Base-by-base conservation (phyloP, 108 stramenopile species). In the Stephanodiscus minutulus region DNA sequence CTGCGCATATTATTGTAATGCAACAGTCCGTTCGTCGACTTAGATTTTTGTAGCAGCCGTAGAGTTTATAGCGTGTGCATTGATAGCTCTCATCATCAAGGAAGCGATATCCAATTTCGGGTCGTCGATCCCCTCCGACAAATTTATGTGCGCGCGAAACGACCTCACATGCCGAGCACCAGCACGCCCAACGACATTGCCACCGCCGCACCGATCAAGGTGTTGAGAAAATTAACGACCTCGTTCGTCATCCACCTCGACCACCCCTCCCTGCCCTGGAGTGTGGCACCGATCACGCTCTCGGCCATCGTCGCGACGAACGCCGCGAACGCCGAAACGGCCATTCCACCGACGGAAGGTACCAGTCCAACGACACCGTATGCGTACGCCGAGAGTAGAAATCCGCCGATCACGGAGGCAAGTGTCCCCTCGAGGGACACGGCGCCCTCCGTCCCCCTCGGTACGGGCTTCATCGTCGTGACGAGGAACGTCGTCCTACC, bases 181-280 rank as follows among this genome's bases (percentile, higher is more conserved):
- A 68, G 15, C 7, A 55, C 33, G 17, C 89, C 94, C 36, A 77
- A 53, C 1, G 58, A 73, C 17, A 98, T 94, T 0, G 94, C 93
- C 50, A 96, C 53, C 17, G 37, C 73, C 0, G 95, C 96, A 15
- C 96, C 96, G 58, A 98, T 88, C 52, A 94, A 57, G 10, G 96
- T 98, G 75, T 97, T 97, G 67, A 98, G 67, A 58, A 96, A 94
- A 72, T 98, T 98, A 29, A 98, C 89, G 22, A 97, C 96, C 77
- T 98, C 96, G 72, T 97, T 98, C 1, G 93, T 94, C 72, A 96
- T 88, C 95, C 94, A 98, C 50, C 72, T 64, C 31, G 90, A 53
- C 9, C 79, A 53, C 9, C 79, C 81, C 49, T 87, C 66, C 72
- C 89, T 92, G 20, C 87, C 93, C 77, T 98, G 97, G 57, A 96